These are phyloP conservation scores for Ilex paraguariensis DNA, from an alignment of 305 asterid genomes.

Conservation along the genomic window DNA sequence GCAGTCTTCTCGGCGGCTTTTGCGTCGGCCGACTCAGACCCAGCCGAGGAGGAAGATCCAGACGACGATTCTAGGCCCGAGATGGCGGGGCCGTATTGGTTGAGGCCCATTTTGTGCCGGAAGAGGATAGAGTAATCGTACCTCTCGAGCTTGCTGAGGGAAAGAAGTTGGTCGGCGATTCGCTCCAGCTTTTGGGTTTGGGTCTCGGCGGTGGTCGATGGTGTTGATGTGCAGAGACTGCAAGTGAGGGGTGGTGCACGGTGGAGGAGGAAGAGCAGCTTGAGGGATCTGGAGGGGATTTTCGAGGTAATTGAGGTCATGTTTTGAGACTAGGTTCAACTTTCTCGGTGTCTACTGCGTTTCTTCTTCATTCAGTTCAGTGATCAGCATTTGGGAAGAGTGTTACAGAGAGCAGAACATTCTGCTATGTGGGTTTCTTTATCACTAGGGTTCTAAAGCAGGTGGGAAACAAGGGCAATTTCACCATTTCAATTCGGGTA, in stretches of 20 bases:
- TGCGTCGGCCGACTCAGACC: conserved; percentile 29
- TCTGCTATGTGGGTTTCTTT: neutral
- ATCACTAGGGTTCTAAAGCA: conserved; percentile 6
- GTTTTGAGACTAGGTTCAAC: neutral
- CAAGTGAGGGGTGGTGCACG: conserved; percentile 15
- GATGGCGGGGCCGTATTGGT: conserved; percentile 44
- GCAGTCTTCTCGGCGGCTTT: conserved; percentile 55
- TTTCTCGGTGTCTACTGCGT: conserved; percentile 17
- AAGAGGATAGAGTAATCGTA: conserved; percentile 62
- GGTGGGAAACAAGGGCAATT: neutral
- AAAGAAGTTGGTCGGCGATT: conserved; percentile 62
- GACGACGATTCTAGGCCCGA: conserved; percentile 33
- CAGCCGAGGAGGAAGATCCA: conserved; percentile 16
- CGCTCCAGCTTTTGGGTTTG: conserved; percentile 66
- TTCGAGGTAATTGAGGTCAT: conserved; percentile 43
- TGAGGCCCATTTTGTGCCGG: conserved; percentile 59
- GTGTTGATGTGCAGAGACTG: conserved; percentile 21
- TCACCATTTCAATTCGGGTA: too few species aligned
- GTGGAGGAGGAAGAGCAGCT: conserved; percentile 23
- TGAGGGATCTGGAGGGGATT: conserved; percentile 26
- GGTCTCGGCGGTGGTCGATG: conserved; percentile 28
- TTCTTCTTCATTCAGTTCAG: neutral
- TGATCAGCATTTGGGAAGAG: conserved; percentile 17
- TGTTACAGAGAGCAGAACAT: neutral
- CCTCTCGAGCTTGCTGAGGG: conserved; percentile 67